Percentiles rank a stretch among this genome's conserved stretches.
These are phyloP conservation scores for Amanita subjunquillea DNA, from an alignment of 768 basidiomycete species.

Conservation along the genomic window DNA sequence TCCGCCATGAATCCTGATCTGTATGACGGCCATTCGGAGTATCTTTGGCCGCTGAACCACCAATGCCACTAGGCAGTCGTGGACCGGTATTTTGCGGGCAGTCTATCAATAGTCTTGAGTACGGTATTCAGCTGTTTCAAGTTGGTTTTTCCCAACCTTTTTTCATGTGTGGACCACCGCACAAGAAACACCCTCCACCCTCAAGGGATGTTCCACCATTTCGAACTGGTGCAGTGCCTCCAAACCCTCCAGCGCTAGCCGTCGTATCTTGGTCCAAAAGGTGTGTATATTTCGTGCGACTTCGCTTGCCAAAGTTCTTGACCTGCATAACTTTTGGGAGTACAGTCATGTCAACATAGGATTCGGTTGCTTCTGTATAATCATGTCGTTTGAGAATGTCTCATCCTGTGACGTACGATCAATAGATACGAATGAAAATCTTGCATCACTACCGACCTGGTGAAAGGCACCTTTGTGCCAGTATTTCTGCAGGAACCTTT, in stretches of 20 bases:
- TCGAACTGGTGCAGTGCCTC: constrained; percentile 43
- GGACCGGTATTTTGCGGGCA: constrained; percentile 37
- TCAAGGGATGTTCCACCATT: constrained; percentile 45
- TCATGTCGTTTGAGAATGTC: constrained; percentile 80
- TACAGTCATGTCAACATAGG: constrained; percentile 77
- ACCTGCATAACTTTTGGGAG: constrained; percentile 97
- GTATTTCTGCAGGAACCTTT: constrained; percentile 94
- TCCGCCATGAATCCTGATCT: background rate
- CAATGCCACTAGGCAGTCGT: background rate
- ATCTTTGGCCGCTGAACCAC: background rate
- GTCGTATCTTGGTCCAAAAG: constrained; percentile 93
- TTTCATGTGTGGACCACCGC: constrained; percentile 90
- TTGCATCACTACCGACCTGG: constrained; percentile 42
- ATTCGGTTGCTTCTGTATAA: constrained; percentile 83
- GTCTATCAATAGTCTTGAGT: constrained; percentile 19
- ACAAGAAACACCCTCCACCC: constrained; percentile 77
- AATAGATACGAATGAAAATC: background rate
- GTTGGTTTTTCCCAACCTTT: constrained; percentile 43
- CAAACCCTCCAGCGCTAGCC: constrained; percentile 48
- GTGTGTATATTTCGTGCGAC: constrained; percentile 94
- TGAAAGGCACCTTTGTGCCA: constrained; percentile 99
- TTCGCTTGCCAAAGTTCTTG: constrained; percentile 86
- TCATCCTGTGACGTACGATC: constrained; percentile 39
- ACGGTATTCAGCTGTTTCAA: background rate
- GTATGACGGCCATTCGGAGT: background rate